These are phyloP conservation scores for Lizonia empirigonia DNA, from an alignment of 2,329 filamentous ascomycete genomes.

Conservation along the genomic window DNA sequence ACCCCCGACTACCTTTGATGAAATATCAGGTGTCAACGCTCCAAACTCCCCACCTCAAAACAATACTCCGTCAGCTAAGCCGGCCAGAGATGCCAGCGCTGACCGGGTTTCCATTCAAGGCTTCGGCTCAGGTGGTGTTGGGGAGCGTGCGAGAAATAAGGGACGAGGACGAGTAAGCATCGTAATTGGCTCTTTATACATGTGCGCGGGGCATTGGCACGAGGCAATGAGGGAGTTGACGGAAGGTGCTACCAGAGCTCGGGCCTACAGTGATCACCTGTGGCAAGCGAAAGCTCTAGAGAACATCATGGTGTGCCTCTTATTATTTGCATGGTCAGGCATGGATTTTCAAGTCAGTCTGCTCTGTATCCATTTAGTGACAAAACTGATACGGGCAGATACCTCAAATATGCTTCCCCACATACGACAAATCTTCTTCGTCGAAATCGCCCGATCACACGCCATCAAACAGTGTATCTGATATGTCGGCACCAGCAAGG, in stretches of 20 bases:
- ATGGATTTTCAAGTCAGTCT: conserved; percentile 75
- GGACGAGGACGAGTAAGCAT: conserved; percentile 80
- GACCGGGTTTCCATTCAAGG: conserved; percentile 68
- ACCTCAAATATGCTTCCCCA: conserved; percentile 59
- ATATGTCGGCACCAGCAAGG: conserved; percentile 51
- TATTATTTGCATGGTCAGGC: conserved; percentile 83
- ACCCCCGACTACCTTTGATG: conserved; percentile 58
- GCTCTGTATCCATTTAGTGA: not conserved
- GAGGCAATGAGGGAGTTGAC: conserved; percentile 84
- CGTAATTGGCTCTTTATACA: conserved; percentile 81
- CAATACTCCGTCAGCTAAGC: conserved; percentile 51
- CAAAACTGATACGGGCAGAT: conserved; percentile 48
- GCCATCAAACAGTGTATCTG: conserved; percentile 46
- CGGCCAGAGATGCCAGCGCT: conserved; percentile 62
- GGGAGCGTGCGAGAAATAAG: conserved; percentile 78
- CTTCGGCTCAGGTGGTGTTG: conserved; percentile 67
- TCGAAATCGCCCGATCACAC: conserved; percentile 52
- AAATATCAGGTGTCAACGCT: conserved; percentile 44
- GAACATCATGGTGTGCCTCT: conserved; percentile 78
- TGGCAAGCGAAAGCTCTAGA: conserved; percentile 98
- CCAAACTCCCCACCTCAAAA: conserved; percentile 49
- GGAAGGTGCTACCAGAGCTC: conserved; percentile 78
- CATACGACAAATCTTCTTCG: conserved; percentile 53
- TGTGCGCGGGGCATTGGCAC: conserved; percentile 87
- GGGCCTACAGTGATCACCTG: conserved; percentile 85